Conservation (phyloP, 2,329 filamentous ascomycete genomes). For the Sporothrix dimorphospora region DNA sequence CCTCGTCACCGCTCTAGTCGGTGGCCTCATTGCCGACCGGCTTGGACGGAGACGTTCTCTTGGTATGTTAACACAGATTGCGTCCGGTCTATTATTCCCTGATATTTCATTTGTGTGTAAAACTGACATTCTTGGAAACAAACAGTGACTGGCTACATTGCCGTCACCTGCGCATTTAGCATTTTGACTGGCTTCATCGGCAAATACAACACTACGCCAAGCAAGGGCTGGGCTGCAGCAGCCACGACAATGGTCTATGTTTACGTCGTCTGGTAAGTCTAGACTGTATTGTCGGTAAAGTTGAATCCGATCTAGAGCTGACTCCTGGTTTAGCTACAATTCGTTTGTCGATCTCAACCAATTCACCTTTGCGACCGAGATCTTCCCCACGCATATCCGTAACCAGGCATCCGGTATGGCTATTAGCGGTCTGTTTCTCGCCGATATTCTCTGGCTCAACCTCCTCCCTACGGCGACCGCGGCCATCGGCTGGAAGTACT, state of each 20-base stretch:
- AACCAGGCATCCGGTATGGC: slow-evolving; percentile 18
- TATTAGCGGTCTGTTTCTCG: slow-evolving; percentile 18
- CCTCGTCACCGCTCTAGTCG: background rate
- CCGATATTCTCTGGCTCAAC: background rate
- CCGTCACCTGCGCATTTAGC: background rate
- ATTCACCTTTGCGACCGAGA: slow-evolving; percentile 26
- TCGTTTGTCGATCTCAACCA: slow-evolving; percentile 24
- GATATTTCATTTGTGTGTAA: too few relatives aligned
- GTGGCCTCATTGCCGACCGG: background rate
- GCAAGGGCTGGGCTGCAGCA: background rate
- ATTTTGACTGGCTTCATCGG: background rate
- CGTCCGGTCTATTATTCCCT: too few relatives aligned
- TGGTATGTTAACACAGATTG: background rate
- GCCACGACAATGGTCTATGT: background rate
- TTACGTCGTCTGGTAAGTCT: background rate
- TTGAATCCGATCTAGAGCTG: background rate
- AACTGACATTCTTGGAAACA: background rate
- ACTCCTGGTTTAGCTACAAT: slow-evolving; percentile 12
- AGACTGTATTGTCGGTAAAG: too few relatives aligned
- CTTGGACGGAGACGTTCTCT: background rate
- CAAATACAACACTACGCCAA: background rate
- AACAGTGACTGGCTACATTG: background rate
- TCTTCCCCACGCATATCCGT: slow-evolving; percentile 26
- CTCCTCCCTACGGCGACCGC: background rate
- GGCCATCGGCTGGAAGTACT: background rate